Evolutionary conservation across 495 filamentous ascomycete genomes (phyloP).

Genomic region (Hyaloscypha finlandica): DNA sequence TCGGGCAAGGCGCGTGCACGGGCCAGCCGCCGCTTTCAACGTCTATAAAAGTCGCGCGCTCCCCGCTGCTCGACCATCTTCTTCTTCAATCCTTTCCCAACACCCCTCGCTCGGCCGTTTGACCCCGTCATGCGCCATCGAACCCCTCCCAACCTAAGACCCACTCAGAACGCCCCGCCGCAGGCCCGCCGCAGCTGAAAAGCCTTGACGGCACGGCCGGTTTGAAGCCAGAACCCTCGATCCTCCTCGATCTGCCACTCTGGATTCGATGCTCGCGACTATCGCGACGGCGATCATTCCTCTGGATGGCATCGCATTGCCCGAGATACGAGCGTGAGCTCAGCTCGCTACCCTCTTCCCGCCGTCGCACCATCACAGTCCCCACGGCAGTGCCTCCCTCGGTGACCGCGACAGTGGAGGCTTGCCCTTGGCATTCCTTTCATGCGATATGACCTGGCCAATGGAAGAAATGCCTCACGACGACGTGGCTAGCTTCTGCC

Average conservation of each 20-base stretch:
- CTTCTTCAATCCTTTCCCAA: constrained; percentile 23
- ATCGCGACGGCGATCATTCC: constrained; percentile 21
- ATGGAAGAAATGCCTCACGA: no score
- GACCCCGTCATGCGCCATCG: constrained; percentile 12
- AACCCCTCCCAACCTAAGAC: neutral
- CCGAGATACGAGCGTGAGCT: constrained; percentile 18
- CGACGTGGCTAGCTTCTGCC: constrained; percentile 8
- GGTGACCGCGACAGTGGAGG: constrained; percentile 22
- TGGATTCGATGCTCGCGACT: constrained; percentile 16
- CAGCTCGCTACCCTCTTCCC: constrained; percentile 23
- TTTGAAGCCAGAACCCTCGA: constrained; percentile 15
- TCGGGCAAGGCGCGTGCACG: constrained; percentile 9
- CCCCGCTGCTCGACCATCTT: constrained; percentile 14
- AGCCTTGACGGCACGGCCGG: constrained; percentile 10
- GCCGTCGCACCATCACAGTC: constrained; percentile 22
- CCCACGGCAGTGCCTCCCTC: constrained; percentile 21
- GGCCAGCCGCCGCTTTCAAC: constrained; percentile 29
- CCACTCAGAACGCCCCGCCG: neutral
- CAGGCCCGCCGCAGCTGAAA: constrained; percentile 13
- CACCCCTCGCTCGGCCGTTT: neutral
- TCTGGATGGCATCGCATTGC: neutral
- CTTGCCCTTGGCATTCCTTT: constrained; percentile 5
- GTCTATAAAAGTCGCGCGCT: constrained; percentile 14
- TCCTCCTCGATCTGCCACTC: constrained; percentile 8
- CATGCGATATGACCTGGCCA: no score